phyloP scores from a whole-genome alignment of 176 grass and related monocot species.

The Metroxylon sagu region DNA sequence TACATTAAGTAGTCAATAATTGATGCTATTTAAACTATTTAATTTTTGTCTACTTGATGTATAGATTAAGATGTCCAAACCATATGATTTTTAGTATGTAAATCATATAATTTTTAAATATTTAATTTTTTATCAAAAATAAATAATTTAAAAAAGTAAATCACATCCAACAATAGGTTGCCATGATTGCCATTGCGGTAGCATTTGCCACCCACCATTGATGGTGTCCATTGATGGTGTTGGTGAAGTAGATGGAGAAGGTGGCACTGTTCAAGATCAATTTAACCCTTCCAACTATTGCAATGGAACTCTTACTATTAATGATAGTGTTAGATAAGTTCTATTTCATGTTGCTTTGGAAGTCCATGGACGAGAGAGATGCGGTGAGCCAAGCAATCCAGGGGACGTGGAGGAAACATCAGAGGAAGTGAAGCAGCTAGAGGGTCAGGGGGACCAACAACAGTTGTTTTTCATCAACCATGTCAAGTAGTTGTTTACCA shows the following conservation, averaged over 20 bases:
- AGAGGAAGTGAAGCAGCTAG: conserved; percentile 76
- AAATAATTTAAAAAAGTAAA: no score
- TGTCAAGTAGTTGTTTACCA: no score
- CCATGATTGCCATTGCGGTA: conserved; percentile 16
- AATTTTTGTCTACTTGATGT: no score
- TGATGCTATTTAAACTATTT: no score
- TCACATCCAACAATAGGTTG: no score
- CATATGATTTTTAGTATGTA: no score
- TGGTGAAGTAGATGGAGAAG: conserved; percentile 88
- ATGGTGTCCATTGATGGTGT: conserved; percentile 42
- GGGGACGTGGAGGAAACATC: conserved; percentile 84
- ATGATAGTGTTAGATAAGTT: conserved; percentile 96
- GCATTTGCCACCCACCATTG: conserved; percentile 31
- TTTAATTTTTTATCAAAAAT: no score
- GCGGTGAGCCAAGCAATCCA: conserved; percentile 66
- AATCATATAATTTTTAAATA: no score
- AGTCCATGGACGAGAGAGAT: conserved; percentile 95
- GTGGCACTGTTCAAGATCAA: conserved; percentile 84
- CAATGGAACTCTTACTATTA: conserved; percentile 72
- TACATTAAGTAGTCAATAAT: no score
- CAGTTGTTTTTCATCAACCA: no score
- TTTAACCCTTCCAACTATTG: conserved; percentile 75
- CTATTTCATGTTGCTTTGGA: conserved; percentile 82
- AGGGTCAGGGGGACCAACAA: conserved; percentile 38
- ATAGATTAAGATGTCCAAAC: no score